Conservation (phyloP, 306 rosid genomes). For the Ziziphus jujuba region DNA sequence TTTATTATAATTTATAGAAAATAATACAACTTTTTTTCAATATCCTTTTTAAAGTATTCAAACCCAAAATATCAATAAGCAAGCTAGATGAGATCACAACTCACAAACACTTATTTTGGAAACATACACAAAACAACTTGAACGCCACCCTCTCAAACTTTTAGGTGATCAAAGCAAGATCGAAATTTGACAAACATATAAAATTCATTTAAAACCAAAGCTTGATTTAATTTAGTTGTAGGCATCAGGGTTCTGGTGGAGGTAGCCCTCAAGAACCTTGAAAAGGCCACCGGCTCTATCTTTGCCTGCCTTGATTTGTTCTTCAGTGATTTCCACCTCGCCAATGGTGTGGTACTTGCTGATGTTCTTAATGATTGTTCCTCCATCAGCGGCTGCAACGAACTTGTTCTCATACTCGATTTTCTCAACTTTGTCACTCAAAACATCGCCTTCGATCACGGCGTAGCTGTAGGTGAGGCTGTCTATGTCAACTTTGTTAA, state of each 20-base stretch:
- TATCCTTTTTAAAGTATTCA: too few relatives aligned
- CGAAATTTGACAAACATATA: neutral
- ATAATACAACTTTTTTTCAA: too few relatives aligned
- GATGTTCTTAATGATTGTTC: slow-evolving; percentile 39
- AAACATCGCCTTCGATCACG: slow-evolving; percentile 46
- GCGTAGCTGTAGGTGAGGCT: slow-evolving; percentile 34
- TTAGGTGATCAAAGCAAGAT: too few relatives aligned
- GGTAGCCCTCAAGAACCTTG: slow-evolving; percentile 47
- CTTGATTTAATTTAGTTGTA: slow-evolving; percentile 34
- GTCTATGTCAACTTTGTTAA: slow-evolving; percentile 35
- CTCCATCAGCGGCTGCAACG: slow-evolving; percentile 35
- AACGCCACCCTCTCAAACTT: neutral
- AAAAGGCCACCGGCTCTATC: slow-evolving; percentile 35
- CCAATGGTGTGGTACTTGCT: slow-evolving; percentile 42
- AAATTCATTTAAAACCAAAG: too few relatives aligned
- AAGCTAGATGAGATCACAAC: neutral
- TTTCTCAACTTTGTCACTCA: slow-evolving; percentile 42
- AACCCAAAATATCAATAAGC: too few relatives aligned
- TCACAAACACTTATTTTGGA: too few relatives aligned
- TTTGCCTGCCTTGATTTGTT: slow-evolving; percentile 34
- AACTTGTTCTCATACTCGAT: slow-evolving; percentile 43
- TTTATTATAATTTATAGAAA: too few relatives aligned
- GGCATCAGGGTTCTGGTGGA: slow-evolving; percentile 36
- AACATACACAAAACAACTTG: too few relatives aligned
- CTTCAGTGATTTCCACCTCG: slow-evolving; percentile 24